Base-by-base conservation (phyloP, 495 filamentous ascomycete genomes). In the Acidiella bohemica region DNA sequence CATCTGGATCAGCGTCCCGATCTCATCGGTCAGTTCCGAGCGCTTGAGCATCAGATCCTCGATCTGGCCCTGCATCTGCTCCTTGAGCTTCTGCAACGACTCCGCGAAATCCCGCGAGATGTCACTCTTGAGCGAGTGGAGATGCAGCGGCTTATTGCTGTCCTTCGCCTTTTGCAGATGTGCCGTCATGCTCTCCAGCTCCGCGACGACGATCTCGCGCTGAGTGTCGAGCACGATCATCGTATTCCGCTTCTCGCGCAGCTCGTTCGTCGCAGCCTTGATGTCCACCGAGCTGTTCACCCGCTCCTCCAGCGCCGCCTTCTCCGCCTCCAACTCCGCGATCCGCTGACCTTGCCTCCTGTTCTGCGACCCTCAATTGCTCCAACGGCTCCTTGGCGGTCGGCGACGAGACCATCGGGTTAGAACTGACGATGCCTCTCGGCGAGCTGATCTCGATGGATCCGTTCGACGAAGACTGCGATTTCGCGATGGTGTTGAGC, bases 151-250 rank as follows among this genome's bases (percentile, higher is more conserved):
- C 35, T 53, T 44, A 29, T 58, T 65, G 46, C 64, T 71, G 14
- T 75, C 70, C 59, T 81, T 84, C 34, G 67, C 82, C 56, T 67
- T 67, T 46, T 74, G 72, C 10, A 83, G 64, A 42, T 79, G 73
- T 17, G 90, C 83, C 5, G 86, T 84, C 46, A 96, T 72, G 10
- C 86, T 77, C 43, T 87, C 81, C 17, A 99, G 68, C 55, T 99
- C 87, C 16, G 84, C 78, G 41, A 99, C 74, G 53, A 94, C 85
- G 49, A 95, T 85, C 59, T 99, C 92, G 19, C 86, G 80, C 60
- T 93, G 82, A 1, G 86, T 84, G 58, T 96, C 88, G 16, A 99
- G 67, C 9, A 87, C 81, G n/a, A 90, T 87, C 53, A 99, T 85
- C 1, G 88, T 96, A 46, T 87, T 93, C 32, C 90, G 74, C 65